Percentiles rank a stretch among this genome's conserved stretches.
Conservation (phyloP, 164 flowering plant genomes). For the Macadamia tetraphylla region DNA sequence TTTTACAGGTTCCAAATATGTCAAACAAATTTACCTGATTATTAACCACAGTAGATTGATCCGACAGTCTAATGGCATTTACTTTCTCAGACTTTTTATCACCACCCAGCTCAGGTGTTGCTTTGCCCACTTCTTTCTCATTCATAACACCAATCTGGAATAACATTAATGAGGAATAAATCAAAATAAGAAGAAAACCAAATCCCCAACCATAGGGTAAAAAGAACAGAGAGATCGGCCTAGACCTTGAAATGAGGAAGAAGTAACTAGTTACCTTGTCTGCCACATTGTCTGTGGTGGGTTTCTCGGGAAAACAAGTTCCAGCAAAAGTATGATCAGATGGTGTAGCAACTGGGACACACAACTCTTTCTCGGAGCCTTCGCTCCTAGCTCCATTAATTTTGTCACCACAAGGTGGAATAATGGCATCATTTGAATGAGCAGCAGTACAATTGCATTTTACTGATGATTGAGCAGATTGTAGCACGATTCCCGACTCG, state of each 20-base stretch:
- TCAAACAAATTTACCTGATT: conserved; percentile 24
- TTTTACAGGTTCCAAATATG: not conserved
- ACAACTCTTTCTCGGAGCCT: conserved; percentile 11
- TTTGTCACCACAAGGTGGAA: conserved; percentile 7
- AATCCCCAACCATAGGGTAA: not conserved
- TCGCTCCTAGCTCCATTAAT: conserved; percentile 1
- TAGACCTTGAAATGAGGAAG: not conserved
- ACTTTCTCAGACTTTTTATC: conserved; percentile 4
- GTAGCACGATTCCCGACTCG: conserved; percentile 2
- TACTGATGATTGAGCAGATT: conserved; percentile 6
- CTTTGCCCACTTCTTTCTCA: conserved; percentile 4
- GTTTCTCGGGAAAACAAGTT: conserved; percentile 10
- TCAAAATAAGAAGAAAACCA: not conserved
- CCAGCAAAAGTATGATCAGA: conserved; percentile 2
- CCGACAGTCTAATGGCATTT: conserved; percentile 5
- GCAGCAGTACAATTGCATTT: conserved; percentile 5
- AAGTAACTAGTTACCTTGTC: conserved; percentile 21
- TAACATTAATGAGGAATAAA: not conserved
- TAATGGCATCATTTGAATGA: conserved; percentile 1
- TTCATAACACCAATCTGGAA: conserved; percentile 21
- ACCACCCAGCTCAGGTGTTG: conserved; percentile 5
- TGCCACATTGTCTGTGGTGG: conserved; percentile 5
- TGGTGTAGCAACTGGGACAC: conserved; percentile 4
- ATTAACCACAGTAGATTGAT: conserved; percentile 6
- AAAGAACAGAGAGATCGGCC: not conserved